Percentiles rank a stretch among this genome's conserved stretches.
Evolutionary conservation across 2,329 filamentous ascomycete genomes (phyloP).

Genomic region (Alternaria sp.): DNA sequence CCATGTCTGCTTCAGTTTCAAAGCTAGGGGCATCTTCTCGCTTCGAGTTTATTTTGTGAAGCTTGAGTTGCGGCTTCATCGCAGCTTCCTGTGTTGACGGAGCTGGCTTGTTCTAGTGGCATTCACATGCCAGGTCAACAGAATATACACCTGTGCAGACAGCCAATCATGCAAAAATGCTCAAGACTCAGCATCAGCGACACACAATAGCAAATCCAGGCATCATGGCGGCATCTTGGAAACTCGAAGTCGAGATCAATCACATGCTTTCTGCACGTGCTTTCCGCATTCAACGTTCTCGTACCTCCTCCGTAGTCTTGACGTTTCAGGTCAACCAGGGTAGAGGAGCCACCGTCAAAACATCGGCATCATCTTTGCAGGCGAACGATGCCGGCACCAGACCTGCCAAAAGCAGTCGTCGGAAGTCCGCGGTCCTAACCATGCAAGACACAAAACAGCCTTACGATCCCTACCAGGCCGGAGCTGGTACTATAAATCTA

Average conservation of each 20-base stretch:
- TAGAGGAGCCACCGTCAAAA: background rate
- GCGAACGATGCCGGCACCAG: background rate
- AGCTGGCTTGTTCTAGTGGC: background rate
- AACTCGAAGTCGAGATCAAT: background rate
- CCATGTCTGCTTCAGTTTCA: background rate
- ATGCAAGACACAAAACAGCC: constrained; percentile 8
- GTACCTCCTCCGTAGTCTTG: background rate
- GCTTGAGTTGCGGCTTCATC: background rate
- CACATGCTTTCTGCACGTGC: background rate
- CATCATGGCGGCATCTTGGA: background rate
- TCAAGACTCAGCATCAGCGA: background rate
- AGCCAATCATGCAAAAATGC: background rate
- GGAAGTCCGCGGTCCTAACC: background rate
- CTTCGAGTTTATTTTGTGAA: background rate
- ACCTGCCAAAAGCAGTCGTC: background rate
- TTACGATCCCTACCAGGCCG: constrained; percentile 7
- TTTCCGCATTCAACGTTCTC: background rate
- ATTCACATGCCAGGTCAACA: background rate
- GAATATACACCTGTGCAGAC: background rate
- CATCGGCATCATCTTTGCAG: background rate
- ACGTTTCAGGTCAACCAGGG: background rate
- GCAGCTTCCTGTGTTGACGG: background rate
- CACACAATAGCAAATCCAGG: background rate
- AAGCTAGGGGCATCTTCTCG: background rate
- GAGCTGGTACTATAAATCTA: constrained; percentile 23